phyloP scores from a whole-genome alignment of 305 asterid species.

The Caryopteris hybrid region DNA sequence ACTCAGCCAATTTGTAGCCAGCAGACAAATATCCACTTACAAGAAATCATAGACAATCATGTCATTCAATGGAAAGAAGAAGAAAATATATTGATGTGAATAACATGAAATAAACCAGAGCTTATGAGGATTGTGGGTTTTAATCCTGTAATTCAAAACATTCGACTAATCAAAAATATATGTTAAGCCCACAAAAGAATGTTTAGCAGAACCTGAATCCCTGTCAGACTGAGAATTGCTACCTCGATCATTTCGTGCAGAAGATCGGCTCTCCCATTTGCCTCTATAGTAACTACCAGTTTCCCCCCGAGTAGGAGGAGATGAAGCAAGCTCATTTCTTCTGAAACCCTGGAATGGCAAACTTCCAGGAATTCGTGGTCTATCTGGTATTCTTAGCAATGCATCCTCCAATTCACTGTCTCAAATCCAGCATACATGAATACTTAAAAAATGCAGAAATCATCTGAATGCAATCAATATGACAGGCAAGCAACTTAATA shows the following conservation, averaged over 20 bases:
- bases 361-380: slow-evolving; percentile 52
- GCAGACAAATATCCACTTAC: neutral
- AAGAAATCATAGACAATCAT: neutral
- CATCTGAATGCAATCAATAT: slow-evolving; percentile 3
- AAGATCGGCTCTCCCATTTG: slow-evolving; percentile 77
- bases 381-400: slow-evolving; percentile 48
- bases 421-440: slow-evolving; percentile 26
- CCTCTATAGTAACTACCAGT: slow-evolving; percentile 44
- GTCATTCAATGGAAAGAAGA: neutral
- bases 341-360: slow-evolving; percentile 48
- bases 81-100: neutral
- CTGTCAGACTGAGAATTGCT: slow-evolving; percentile 68
- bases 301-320: slow-evolving; percentile 81
- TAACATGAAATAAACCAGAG: neutral
- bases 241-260: slow-evolving; percentile 69
- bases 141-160: neutral
- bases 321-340: slow-evolving; percentile 61
- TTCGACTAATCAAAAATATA: neutral
- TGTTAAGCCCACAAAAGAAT: slow-evolving; percentile 11
- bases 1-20: neutral
- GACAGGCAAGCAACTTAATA: slow-evolving; percentile 2
- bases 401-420: slow-evolving; percentile 70
- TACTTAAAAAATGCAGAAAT: slow-evolving; percentile 12
- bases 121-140: neutral
- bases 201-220: slow-evolving; percentile 65